A percentile compares a stretch with the other conserved stretches of the same genome.
These are phyloP conservation scores for Pythium grandisporangium DNA, from an alignment of 352 stramenopile species.

Conservation along the genomic window DNA sequence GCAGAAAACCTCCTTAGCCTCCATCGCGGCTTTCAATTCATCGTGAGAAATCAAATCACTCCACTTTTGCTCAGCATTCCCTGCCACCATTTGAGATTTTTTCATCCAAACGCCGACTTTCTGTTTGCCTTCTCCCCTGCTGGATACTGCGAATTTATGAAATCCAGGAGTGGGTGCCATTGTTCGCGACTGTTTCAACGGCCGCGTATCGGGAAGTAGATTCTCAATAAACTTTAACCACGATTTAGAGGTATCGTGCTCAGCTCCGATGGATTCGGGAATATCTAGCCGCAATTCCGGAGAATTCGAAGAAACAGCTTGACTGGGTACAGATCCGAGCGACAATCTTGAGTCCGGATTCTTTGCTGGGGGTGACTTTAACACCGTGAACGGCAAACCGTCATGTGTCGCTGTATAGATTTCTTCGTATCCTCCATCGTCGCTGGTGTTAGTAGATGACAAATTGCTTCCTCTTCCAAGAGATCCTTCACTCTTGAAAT, in stretches of 20 bases:
- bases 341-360: too few relatives aligned
- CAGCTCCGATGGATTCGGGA: too few relatives aligned
- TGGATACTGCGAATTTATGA: too few relatives aligned
- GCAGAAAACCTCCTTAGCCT: constrained; percentile 80
- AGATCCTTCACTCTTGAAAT: constrained; percentile 30
- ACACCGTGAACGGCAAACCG: constrained; percentile 49
- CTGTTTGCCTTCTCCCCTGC: constrained; percentile 25
- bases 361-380: constrained; percentile 28
- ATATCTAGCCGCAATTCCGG: too few relatives aligned
- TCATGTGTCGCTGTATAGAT: constrained; percentile 37
- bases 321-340: too few relatives aligned
- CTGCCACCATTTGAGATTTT: constrained; percentile 50
- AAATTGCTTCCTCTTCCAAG: constrained; percentile 23
- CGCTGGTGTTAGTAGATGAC: constrained; percentile 16
- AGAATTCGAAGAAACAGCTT: too few relatives aligned
- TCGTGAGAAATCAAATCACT: constrained; percentile 66
- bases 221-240: too few relatives aligned
- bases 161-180: too few relatives aligned
- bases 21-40: constrained; percentile 53
- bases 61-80: constrained; percentile 59
- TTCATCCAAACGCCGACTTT: constrained; percentile 53
- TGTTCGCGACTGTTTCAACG: too few relatives aligned
- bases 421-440: constrained; percentile 40
- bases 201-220: too few relatives aligned
- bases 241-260: too few relatives aligned